A percentile compares a stretch with the other conserved stretches of the same genome.
Evolutionary conservation across 2,329 filamentous ascomycete species (phyloP).

Genomic region (Nemania serpens): DNA sequence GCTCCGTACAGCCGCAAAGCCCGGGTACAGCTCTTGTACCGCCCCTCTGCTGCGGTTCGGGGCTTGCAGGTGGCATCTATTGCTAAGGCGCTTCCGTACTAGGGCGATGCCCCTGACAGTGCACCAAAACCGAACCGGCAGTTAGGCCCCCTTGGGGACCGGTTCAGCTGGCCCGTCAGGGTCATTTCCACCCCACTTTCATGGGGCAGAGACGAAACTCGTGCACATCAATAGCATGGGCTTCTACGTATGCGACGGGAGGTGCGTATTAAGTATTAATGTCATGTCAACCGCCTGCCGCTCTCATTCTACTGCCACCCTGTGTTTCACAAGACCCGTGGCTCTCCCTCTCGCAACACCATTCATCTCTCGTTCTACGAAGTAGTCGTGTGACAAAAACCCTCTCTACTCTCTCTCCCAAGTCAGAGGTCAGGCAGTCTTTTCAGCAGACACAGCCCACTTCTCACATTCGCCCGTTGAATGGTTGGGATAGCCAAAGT

Average conservation of each 20-base stretch:
- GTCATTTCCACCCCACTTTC: conserved; percentile 6
- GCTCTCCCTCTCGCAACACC: conserved; percentile 10
- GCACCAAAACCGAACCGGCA: conserved; percentile 1
- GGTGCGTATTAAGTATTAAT: conserved; percentile 8
- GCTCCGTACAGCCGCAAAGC: not conserved
- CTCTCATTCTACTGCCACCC: not conserved
- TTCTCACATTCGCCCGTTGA: conserved; percentile 20
- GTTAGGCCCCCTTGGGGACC: not conserved
- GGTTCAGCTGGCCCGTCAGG: conserved; percentile 9
- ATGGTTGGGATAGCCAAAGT: conserved; percentile 1
- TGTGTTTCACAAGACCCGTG: conserved; percentile 3
- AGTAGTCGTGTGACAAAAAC: conserved; percentile 17
- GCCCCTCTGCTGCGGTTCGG: conserved; percentile 23
- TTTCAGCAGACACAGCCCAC: conserved; percentile 13
- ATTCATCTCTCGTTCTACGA: not conserved
- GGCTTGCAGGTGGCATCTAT: conserved; percentile 22
- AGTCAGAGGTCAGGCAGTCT: conserved; percentile 8
- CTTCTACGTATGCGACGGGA: conserved; percentile 1
- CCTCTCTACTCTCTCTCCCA: not conserved
- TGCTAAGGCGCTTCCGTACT: conserved; percentile 18
- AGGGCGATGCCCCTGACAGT: conserved; percentile 14
- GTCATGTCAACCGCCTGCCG: conserved; percentile 20
- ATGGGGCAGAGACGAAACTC: conserved; percentile 6
- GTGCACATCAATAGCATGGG: conserved; percentile 4
- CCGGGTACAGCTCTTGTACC: not conserved